A percentile compares a stretch with the other conserved stretches of the same genome.
These are phyloP conservation scores for Colletotrichum camelliae DNA, from an alignment of 2,329 filamentous ascomycete species.

Conservation along the genomic window DNA sequence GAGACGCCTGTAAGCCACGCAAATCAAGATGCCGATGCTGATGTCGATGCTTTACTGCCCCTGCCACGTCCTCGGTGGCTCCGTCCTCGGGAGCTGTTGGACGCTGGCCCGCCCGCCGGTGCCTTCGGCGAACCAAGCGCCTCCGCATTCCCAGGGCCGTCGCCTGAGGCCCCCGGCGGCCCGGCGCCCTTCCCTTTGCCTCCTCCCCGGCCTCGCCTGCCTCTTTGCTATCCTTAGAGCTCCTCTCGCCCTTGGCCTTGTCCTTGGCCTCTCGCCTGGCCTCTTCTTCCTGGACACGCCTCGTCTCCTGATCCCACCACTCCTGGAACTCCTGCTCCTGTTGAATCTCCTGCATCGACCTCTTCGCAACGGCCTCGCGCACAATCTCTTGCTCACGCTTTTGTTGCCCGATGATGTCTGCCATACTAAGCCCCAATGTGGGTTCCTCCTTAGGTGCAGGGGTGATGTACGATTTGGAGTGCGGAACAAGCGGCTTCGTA, in stretches of 20 bases:
- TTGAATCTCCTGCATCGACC: slow-evolving; percentile 92
- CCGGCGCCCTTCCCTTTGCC: slow-evolving; percentile 4
- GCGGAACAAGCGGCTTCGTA: slow-evolving; percentile 55
- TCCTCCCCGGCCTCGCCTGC: slow-evolving; percentile 29
- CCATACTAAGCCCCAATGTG: slow-evolving; percentile 74
- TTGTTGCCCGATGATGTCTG: slow-evolving; percentile 89
- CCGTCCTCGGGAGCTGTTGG: slow-evolving; percentile 2
- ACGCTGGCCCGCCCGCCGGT: background rate
- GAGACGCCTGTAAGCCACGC: background rate
- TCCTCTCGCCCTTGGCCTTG: slow-evolving; percentile 48
- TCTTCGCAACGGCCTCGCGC: slow-evolving; percentile 83
- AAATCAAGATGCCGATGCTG: background rate
- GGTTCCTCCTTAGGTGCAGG: slow-evolving; percentile 66
- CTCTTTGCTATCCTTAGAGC: slow-evolving; percentile 16
- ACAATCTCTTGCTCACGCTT: slow-evolving; percentile 82
- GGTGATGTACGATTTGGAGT: slow-evolving; percentile 66
- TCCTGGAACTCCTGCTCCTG: slow-evolving; percentile 96
- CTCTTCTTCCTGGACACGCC: slow-evolving; percentile 70
- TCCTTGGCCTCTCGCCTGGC: slow-evolving; percentile 45
- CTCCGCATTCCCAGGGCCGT: background rate
- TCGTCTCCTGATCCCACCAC: slow-evolving; percentile 92
- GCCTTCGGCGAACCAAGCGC: background rate
- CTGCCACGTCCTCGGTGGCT: slow-evolving; percentile 10
- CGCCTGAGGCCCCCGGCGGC: background rate
- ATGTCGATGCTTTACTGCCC: slow-evolving; percentile 12